Evolutionary conservation across 306 rosid genomes (phyloP).

Genomic region (Geum urbanum): DNA sequence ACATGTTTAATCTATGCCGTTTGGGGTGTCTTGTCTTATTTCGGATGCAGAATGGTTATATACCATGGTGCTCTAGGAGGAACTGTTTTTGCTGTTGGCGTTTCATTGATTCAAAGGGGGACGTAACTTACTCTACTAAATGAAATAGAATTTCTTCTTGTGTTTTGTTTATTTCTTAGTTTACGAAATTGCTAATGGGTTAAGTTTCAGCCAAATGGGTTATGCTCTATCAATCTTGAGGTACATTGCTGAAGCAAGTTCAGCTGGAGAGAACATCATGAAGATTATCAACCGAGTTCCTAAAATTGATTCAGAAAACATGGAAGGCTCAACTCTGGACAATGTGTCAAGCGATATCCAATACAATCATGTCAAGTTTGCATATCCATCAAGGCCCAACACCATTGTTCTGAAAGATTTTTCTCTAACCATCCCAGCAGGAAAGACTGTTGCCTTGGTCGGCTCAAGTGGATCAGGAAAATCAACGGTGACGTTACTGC

Average conservation of each 20-base stretch:
- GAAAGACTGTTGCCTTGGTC: slow-evolving; percentile 21
- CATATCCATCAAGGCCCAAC: slow-evolving; percentile 25
- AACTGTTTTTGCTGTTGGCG: slow-evolving; percentile 14
- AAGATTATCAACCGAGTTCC: slow-evolving; percentile 16
- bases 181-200: not conserved
- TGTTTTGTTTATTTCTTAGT: too few species aligned
- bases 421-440: slow-evolving; percentile 5
- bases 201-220: slow-evolving; percentile 18
- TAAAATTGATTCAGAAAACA: slow-evolving; percentile 13
- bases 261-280: slow-evolving; percentile 8
- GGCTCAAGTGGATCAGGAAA: slow-evolving; percentile 25
- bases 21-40: slow-evolving; percentile 2
- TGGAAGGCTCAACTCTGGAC: slow-evolving; percentile 8
- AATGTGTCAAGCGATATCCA: slow-evolving; percentile 8
- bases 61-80: slow-evolving; percentile 15
- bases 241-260: slow-evolving; percentile 18
- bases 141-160: too few species aligned
- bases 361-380: slow-evolving; percentile 13
- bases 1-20: not conserved
- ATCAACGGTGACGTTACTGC: not conserved
- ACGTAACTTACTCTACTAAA: not conserved
- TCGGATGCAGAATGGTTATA: slow-evolving; percentile 19
- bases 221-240: slow-evolving; percentile 12
- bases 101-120: slow-evolving; percentile 9
- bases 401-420: slow-evolving; percentile 11